Evolutionary conservation across 139 green algal genomes (phyloP).

Genomic region (Tetradesmus lagerheimii): DNA sequence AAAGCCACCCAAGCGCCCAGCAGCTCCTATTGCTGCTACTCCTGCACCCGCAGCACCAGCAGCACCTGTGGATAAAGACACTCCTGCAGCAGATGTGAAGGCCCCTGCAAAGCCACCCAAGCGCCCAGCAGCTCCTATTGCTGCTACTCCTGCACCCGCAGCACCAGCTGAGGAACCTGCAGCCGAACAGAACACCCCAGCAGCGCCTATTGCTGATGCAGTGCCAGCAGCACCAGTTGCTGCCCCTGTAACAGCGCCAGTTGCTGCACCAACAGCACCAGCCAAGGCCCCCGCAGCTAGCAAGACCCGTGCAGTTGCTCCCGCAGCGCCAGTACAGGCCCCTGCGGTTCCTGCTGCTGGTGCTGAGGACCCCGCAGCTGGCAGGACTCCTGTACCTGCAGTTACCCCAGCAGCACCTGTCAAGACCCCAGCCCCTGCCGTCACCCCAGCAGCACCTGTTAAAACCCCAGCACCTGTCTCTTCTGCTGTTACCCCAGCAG

Average conservation of each 20-base stretch:
- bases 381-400: too few relatives aligned
- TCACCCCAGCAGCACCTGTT: too few relatives aligned
- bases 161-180: neutral
- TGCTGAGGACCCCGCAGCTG: too few relatives aligned
- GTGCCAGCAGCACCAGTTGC: neutral
- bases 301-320: neutral
- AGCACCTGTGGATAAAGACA: neutral
- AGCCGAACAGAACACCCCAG: too few relatives aligned
- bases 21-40: neutral
- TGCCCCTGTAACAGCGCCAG: neutral
- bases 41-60: too few relatives aligned
- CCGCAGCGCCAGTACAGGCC: neutral
- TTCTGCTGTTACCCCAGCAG: too few relatives aligned
- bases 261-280: neutral
- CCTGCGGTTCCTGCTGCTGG: too few relatives aligned
- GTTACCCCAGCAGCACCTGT: too few relatives aligned
- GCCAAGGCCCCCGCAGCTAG: neutral
- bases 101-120: neutral
- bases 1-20: neutral
- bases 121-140: too few relatives aligned
- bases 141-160: neutral
- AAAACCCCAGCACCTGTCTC: too few relatives aligned
- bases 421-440: too few relatives aligned
- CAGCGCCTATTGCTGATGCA: neutral
- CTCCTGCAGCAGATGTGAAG: neutral